These are phyloP conservation scores for Debaryomycetaceae sp. DNA, from an alignment of 1,139 yeast genomes.

Conservation along the genomic window DNA sequence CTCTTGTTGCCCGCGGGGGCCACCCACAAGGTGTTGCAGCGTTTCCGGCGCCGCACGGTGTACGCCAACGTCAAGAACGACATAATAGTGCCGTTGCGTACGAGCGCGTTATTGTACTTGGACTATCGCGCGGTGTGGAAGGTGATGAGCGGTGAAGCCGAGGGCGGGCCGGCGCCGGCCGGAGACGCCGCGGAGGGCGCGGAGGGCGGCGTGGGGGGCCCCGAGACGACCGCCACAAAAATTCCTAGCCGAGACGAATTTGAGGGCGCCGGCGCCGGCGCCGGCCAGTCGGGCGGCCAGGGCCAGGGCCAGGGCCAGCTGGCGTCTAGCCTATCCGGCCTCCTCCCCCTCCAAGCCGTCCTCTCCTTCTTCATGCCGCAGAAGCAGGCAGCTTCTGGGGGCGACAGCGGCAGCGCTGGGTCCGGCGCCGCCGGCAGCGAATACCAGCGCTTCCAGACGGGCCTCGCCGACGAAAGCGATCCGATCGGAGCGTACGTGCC, in stretches of 20 bases:
- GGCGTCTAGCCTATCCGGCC: constrained; percentile 12
- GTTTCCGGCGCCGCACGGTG: constrained; percentile 65
- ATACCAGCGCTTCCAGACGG: constrained; percentile 30
- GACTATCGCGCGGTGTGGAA: constrained; percentile 42
- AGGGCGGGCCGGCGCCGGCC: too few relatives aligned
- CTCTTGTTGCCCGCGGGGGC: constrained; percentile 78
- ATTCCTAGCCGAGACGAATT: too few relatives aligned
- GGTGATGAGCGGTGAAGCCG: constrained; percentile 1
- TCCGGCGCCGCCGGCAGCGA: constrained; percentile 19
- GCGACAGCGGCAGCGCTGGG: too few relatives aligned
- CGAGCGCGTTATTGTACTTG: constrained; percentile 74
- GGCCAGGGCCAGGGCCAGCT: too few relatives aligned
- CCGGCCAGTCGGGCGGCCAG: too few relatives aligned
- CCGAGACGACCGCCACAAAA: too few relatives aligned
- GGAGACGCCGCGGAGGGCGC: too few relatives aligned
- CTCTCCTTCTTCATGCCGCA: constrained; percentile 45
- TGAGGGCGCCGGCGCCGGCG: too few relatives aligned
- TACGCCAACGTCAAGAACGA: constrained; percentile 81
- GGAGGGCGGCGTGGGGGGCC: constrained; percentile 1
- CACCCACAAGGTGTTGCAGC: constrained; percentile 59
- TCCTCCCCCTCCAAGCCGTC: constrained; percentile 43
- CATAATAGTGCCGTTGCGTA: constrained; percentile 90
- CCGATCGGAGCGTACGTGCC: constrained; percentile 36
- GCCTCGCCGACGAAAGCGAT: constrained; percentile 15
- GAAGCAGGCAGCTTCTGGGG: too few relatives aligned